Conservation (phyloP, 73 alveolate genomes). For the Vitrella brassicaformis region DNA sequence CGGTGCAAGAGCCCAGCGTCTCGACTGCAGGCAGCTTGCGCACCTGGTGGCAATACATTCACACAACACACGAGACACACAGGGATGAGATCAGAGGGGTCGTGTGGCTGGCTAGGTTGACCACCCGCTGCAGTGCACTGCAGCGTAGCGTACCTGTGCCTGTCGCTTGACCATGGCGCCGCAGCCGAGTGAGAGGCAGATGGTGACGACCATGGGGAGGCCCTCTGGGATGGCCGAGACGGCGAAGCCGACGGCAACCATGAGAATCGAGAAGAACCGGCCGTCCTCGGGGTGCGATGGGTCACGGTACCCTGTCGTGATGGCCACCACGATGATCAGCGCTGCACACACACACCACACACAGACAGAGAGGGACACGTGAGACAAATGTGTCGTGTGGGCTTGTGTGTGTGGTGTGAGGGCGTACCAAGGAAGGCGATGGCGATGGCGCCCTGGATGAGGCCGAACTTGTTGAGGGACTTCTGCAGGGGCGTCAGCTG, state of each 20-base stretch:
- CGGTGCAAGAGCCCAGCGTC: constrained; percentile 86
- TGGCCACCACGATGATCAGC: neutral
- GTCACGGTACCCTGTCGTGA: neutral
- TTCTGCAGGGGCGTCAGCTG: neutral
- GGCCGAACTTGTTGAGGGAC: neutral
- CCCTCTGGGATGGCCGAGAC: constrained; percentile 96
- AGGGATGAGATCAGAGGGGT: too few relatives aligned
- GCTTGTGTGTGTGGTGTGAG: too few relatives aligned
- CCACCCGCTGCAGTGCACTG: too few relatives aligned
- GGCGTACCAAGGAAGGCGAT: neutral
- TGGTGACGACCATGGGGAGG: constrained; percentile 75
- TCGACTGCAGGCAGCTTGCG: constrained; percentile 79
- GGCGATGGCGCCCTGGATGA: neutral
- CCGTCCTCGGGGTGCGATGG: neutral
- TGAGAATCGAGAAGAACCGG: constrained; percentile 37
- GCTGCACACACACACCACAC: too few relatives aligned
- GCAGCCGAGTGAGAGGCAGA: constrained; percentile 66
- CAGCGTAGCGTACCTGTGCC: too few relatives aligned
- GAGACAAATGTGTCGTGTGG: too few relatives aligned
- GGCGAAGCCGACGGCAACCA: constrained; percentile 88
- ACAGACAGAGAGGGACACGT: too few relatives aligned
- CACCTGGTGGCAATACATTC: too few relatives aligned
- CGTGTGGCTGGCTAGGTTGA: too few relatives aligned
- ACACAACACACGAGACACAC: too few relatives aligned
- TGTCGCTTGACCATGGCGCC: constrained; percentile 47